Percentiles rank a stretch among this genome's conserved stretches.
phyloP scores from a whole-genome alignment of 768 basidiomycete genomes.

The Amanita subjunquillea region DNA sequence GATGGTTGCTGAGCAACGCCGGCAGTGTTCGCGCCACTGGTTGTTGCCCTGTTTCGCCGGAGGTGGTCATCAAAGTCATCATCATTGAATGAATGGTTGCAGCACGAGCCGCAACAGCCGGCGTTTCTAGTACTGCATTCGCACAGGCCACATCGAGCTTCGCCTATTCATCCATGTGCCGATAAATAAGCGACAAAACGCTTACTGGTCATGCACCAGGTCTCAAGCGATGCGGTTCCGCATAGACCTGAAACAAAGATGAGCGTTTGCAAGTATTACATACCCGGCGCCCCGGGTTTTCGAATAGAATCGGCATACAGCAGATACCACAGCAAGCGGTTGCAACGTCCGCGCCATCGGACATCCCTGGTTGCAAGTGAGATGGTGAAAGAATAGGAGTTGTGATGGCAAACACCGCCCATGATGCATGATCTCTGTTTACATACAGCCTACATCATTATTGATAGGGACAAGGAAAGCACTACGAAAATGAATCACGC shows the following conservation, averaged over 20 bases:
- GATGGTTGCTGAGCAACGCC: constrained; percentile 14
- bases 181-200: background rate
- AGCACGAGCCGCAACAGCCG: constrained; percentile 40
- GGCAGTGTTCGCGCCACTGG: constrained; percentile 19
- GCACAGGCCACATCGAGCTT: constrained; percentile 8
- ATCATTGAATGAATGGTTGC: constrained; percentile 26
- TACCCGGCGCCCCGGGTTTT: too few relatives aligned
- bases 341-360: constrained; percentile 8
- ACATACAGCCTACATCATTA: too few relatives aligned
- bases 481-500: background rate
- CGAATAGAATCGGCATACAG: constrained; percentile 9
- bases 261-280: background rate
- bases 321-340: constrained; percentile 18
- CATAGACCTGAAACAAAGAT: constrained; percentile 9
- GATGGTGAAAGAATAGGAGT: background rate
- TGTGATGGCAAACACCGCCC: too few relatives aligned
- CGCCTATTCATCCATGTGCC: background rate
- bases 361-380: background rate
- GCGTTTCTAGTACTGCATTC: constrained; percentile 15
- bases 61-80: constrained; percentile 31
- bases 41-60: constrained; percentile 26
- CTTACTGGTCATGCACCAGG: constrained; percentile 19
- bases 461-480: too few relatives aligned
- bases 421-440: too few relatives aligned
- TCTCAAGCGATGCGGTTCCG: constrained; percentile 8